A percentile compares a stretch with the other conserved stretches of the same genome.
phyloP scores from a whole-genome alignment of 352 stramenopile genomes.

The Globisporangium splendens region DNA sequence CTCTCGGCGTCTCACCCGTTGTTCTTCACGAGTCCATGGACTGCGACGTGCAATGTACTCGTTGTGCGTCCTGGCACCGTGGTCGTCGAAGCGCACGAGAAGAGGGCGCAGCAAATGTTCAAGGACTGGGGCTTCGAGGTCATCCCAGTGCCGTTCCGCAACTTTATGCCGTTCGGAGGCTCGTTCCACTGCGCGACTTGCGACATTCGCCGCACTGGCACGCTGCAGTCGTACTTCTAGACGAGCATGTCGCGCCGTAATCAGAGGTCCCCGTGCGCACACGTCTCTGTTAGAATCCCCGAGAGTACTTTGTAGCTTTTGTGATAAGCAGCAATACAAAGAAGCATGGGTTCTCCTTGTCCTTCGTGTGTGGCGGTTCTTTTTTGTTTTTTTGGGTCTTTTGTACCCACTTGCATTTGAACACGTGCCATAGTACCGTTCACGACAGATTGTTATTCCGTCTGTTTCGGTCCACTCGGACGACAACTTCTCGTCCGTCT shows the following conservation, averaged over 20 bases:
- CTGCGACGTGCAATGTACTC: conserved; percentile 88
- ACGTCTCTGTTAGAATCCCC: not conserved
- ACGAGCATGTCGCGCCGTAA: not conserved
- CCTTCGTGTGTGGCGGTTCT: no score
- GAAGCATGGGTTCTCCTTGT: no score
- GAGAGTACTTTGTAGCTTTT: not conserved
- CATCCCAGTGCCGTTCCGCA: conserved; percentile 86
- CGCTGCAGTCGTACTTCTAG: conserved; percentile 87
- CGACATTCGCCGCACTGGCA: conserved; percentile 78
- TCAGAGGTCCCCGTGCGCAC: not conserved
- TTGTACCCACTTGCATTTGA: no score
- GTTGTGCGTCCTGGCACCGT: conserved; percentile 79
- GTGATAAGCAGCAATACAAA: no score
- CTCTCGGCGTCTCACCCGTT: conserved; percentile 76
- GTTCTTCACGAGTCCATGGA: conserved; percentile 90
- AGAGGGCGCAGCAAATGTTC: conserved; percentile 73
- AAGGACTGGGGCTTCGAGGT: conserved; percentile 89
- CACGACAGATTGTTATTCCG: not conserved
- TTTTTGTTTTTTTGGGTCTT: no score
- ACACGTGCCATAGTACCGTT: not conserved
- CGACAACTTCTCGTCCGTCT: conserved; percentile 4
- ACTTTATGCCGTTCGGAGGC: conserved; percentile 89
- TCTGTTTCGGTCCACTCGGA: not conserved
- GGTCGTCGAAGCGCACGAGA: conserved; percentile 84
- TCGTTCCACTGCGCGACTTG: conserved; percentile 89